phyloP scores from a whole-genome alignment of 441 rosid genomes.

The Bocquillonia castaneifolia region DNA sequence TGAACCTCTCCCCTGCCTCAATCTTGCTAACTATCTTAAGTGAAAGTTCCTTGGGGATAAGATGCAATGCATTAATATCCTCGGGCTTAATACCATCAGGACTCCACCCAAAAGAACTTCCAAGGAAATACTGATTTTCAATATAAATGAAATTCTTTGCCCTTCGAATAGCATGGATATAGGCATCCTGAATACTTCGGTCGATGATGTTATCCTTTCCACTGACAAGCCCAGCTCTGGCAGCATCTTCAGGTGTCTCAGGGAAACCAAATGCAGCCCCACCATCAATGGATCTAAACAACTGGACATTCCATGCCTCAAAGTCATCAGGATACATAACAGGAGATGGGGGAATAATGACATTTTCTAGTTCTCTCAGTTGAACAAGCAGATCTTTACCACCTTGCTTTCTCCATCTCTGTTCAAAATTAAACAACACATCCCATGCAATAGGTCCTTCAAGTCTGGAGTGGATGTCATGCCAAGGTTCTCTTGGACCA shows the following conservation, averaged over 20 bases:
- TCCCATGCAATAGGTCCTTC: conserved; percentile 99
- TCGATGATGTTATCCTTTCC: conserved; percentile 96
- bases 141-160: conserved; percentile 89
- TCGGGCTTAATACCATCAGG: conserved; percentile 79
- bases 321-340: conserved; percentile 75
- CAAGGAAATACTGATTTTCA: conserved; percentile 95
- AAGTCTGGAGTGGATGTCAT: conserved; percentile 89
- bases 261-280: conserved; percentile 99
- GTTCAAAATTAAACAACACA: conserved; percentile 86
- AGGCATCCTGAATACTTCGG: conserved; percentile 94
- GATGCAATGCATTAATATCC: conserved; percentile 77
- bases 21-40: conserved; percentile 93
- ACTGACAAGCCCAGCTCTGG: conserved; percentile 88
- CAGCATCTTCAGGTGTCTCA: conserved; percentile 88
- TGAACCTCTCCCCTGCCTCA: conserved; percentile 78
- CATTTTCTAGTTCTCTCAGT: conserved; percentile 67
- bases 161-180: conserved; percentile 83
- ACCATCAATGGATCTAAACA: conserved; percentile 94
- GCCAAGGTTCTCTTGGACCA: conserved; percentile 99
- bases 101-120: conserved; percentile 82
- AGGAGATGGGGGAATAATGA: conserved; percentile 88
- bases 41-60: conserved; percentile 89
- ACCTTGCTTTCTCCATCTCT: conserved; percentile 94
- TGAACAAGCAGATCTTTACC: conserved; percentile 74
- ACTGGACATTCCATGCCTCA: conserved; percentile 82